These are phyloP conservation scores for Syzygium oleosum DNA, from an alignment of 345 rosid genomes.

Conservation along the genomic window DNA sequence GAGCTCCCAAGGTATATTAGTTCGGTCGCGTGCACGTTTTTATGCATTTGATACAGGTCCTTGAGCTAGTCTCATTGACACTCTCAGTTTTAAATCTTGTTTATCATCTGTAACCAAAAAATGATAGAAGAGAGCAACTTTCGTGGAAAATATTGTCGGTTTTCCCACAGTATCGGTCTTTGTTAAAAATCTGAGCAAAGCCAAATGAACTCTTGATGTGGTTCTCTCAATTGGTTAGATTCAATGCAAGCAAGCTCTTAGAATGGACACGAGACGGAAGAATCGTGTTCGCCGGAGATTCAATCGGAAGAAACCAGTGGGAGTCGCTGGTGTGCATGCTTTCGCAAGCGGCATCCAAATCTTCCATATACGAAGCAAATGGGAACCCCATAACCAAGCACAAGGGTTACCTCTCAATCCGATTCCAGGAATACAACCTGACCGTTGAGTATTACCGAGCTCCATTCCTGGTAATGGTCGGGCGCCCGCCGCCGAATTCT, in stretches of 20 bases:
- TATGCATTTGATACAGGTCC: neutral
- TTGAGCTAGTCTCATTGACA: neutral
- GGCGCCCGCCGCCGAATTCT: slow-evolving; percentile 40
- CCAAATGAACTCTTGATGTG: neutral
- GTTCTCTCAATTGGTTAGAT: slow-evolving; percentile 20
- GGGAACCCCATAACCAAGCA: slow-evolving; percentile 63
- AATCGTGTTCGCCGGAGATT: slow-evolving; percentile 73
- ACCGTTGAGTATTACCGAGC: slow-evolving; percentile 62
- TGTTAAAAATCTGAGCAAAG: neutral
- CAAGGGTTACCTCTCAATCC: slow-evolving; percentile 68
- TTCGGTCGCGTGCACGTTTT: neutral
- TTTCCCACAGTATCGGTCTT: neutral
- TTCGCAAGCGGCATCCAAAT: slow-evolving; percentile 44
- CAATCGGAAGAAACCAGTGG: slow-evolving; percentile 83
- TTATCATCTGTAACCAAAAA: neutral
- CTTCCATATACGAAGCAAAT: slow-evolving; percentile 49
- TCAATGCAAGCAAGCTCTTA: slow-evolving; percentile 55
- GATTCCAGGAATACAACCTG: slow-evolving; percentile 54
- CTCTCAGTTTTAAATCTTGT: neutral
- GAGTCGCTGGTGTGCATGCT: slow-evolving; percentile 69
- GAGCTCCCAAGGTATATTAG: slow-evolving; percentile 49
- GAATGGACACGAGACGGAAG: slow-evolving; percentile 57
- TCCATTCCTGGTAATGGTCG: slow-evolving; percentile 52
- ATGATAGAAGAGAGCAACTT: neutral
- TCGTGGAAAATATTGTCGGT: no score